These are phyloP conservation scores for Colletotrichum graminicola DNA, from an alignment of 2,329 filamentous ascomycete genomes.

Conservation along the genomic window DNA sequence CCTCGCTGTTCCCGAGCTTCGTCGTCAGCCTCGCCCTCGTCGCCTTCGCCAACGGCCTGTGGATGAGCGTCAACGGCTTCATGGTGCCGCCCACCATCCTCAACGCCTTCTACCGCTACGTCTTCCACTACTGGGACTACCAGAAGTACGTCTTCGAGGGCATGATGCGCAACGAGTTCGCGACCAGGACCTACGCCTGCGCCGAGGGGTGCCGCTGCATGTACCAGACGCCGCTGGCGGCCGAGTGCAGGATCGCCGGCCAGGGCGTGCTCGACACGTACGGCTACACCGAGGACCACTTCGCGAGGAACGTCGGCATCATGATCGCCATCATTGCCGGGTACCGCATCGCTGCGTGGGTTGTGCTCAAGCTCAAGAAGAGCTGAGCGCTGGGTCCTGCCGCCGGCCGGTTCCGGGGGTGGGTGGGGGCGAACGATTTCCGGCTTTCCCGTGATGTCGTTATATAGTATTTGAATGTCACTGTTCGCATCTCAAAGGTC, in stretches of 20 bases:
- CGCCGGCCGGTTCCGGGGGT: background rate
- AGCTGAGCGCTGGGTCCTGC: constrained; percentile 14
- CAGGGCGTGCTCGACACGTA: constrained; percentile 77
- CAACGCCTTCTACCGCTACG: constrained; percentile 88
- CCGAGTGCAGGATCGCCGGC: constrained; percentile 77
- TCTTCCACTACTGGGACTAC: constrained; percentile 91
- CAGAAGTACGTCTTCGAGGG: constrained; percentile 89
- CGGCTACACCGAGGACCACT: constrained; percentile 73
- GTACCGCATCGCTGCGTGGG: constrained; percentile 77
- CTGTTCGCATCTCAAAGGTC: too few species aligned
- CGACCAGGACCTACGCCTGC: constrained; percentile 73
- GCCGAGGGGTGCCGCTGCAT: constrained; percentile 73
- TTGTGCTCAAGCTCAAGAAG: constrained; percentile 60
- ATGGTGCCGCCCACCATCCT: constrained; percentile 78
- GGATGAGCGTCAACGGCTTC: constrained; percentile 90
- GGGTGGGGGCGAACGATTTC: background rate
- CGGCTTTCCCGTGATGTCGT: background rate
- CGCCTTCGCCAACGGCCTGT: constrained; percentile 88
- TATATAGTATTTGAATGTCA: too few species aligned
- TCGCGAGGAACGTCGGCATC: constrained; percentile 80
- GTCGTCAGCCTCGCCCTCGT: constrained; percentile 83
- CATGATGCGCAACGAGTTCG: constrained; percentile 94
- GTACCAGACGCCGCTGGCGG: constrained; percentile 73
- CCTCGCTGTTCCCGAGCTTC: constrained; percentile 80
- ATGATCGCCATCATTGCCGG: constrained; percentile 80